These are phyloP conservation scores for Suhomyces anneliseae DNA, from an alignment of 1,139 yeast genomes.

Conservation along the genomic window DNA sequence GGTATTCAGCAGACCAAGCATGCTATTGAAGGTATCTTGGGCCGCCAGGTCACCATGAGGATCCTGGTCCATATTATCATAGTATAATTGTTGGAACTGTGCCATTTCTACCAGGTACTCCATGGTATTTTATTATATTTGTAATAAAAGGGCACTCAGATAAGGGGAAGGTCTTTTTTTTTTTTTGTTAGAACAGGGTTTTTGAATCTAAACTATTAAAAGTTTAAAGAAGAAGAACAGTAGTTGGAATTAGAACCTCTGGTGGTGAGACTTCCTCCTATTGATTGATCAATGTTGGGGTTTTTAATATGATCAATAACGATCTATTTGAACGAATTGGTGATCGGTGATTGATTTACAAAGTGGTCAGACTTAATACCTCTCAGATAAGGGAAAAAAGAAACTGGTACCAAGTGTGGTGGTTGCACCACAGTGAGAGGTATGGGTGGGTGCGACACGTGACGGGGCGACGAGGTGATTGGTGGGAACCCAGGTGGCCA, in stretches of 20 bases:
- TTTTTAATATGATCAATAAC: neutral
- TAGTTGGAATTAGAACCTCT: neutral
- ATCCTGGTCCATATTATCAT: conserved; percentile 7
- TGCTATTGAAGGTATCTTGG: neutral
- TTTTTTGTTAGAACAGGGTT: too few relatives aligned
- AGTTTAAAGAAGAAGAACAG: neutral
- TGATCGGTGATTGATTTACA: neutral
- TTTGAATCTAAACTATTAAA: too few relatives aligned
- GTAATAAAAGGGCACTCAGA: too few relatives aligned
- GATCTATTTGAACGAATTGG: neutral
- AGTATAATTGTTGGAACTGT: conserved; percentile 8
- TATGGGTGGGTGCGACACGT: conserved; percentile 2
- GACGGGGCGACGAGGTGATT: neutral
- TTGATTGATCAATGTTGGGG: too few relatives aligned
- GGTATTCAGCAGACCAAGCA: neutral
- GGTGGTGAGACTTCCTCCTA: neutral
- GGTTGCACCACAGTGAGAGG: conserved; percentile 11
- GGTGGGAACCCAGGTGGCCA: neutral
- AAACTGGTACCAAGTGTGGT: conserved; percentile 5
- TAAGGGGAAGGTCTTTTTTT: too few relatives aligned
- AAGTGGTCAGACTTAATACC: conserved; percentile 8
- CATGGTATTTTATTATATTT: neutral
- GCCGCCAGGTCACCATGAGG: conserved; percentile 2
- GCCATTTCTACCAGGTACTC: conserved; percentile 7
- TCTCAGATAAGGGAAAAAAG: conserved; percentile 9